Base-by-base conservation (phyloP, 306 rosid genomes). In the Luffa acutangula region DNA sequence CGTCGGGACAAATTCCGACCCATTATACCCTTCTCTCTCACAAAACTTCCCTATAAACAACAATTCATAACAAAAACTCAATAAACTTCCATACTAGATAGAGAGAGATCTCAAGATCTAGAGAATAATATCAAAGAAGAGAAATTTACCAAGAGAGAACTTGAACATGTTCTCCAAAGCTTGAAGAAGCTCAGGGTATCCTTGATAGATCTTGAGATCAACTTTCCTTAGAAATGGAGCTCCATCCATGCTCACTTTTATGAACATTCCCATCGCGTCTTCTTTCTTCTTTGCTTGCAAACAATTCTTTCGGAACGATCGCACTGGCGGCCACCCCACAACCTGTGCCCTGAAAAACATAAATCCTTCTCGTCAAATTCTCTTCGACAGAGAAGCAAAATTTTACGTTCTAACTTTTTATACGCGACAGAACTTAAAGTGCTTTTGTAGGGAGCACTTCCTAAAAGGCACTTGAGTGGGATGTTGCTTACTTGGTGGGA, bases 271-370 rank as follows among this genome's bases (percentile, higher is more conserved):
- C 9, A 37, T 3, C 36, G 15, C 57, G 36, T 79, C 78, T 0
- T 73, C 53, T 7, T 41, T 78, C 15, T 85, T 78, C 80, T 59
- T 81, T 8, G 78, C 73, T 42, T 83, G 83, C 20, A 89, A 36
- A 72, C 81, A 79, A 80, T 80, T 89, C 60, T 85, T 88, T 39
- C 89, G 11, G 54, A 60, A 69, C 0, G 85, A 81, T 81, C 87
- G 75, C 78, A 86, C 84, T 4, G 91, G 89, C 2, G 91, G 91
- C 91, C 89, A 88, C 20, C 91, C 91, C 31, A 86, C 91, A 7
- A 88, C 84, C 72, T 86, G 86, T 64, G 87, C 77, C 79, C 89
- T 88, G 60, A 12, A 1, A 73, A 21, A 51, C 31, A 48, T 1
- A 48, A 73, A 70, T 25, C 6, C 2, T 21, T 71, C 13, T 1